Percentiles rank a stretch among this genome's conserved stretches.
These are phyloP conservation scores for Ceratocystiopsis brevicomis DNA, from an alignment of 2,329 filamentous ascomycete genomes.

Conservation along the genomic window DNA sequence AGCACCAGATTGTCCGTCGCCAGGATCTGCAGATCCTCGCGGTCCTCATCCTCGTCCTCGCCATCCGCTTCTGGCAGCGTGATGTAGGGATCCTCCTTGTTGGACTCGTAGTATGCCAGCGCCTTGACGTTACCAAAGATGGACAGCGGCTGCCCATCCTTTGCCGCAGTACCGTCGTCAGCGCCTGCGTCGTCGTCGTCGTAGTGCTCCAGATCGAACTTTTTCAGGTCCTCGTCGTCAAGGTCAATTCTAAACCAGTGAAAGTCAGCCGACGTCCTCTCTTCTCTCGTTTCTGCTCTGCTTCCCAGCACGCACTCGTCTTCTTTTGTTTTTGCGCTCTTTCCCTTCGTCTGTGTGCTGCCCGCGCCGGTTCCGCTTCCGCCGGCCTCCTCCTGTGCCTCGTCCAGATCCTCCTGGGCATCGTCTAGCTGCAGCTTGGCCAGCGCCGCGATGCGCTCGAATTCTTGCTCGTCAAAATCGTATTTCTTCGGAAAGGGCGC, in stretches of 20 bases:
- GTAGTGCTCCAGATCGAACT: constrained; percentile 93
- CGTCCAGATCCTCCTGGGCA: constrained; percentile 67
- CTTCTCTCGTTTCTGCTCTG: constrained; percentile 15
- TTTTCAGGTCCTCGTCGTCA: constrained; percentile 75
- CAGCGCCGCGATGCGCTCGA: constrained; percentile 54
- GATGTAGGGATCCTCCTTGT: constrained; percentile 92
- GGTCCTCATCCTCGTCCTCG: constrained; percentile 63
- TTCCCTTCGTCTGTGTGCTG: not conserved
- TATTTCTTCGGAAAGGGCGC: constrained; percentile 60
- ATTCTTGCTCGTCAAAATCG: constrained; percentile 57
- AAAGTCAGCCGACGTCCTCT: constrained; percentile 4
- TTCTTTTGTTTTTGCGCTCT: constrained; percentile 6
- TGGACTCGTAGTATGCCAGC: constrained; percentile 80
- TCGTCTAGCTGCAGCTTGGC: constrained; percentile 74
- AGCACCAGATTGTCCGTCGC: constrained; percentile 84
- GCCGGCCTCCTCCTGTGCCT: constrained; percentile 30
- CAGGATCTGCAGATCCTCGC: constrained; percentile 84
- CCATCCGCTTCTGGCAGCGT: constrained; percentile 53
- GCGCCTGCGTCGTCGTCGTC: constrained; percentile 55
- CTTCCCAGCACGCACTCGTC: constrained; percentile 5
- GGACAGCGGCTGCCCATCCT: constrained; percentile 43
- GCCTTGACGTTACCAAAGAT: constrained; percentile 95
- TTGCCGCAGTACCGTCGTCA: constrained; percentile 36
- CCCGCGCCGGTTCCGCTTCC: not conserved
- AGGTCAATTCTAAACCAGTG: constrained; percentile 23